Base-by-base conservation (phyloP, 1,139 yeast genomes). In the Suhomyces chickasaworum region DNA sequence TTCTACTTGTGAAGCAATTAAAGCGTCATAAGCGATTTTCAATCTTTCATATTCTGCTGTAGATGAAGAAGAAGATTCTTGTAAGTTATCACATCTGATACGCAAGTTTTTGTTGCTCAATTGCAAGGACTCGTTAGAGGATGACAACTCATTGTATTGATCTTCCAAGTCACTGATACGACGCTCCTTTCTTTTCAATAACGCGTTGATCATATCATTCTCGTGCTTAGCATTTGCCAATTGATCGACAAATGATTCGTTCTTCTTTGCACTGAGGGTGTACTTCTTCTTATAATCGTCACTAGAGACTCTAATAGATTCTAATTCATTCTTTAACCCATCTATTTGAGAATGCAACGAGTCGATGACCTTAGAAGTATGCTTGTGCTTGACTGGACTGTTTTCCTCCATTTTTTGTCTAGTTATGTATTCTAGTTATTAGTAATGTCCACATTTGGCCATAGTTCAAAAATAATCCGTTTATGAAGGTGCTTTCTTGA, bases 181-280 rank as follows among this genome's bases (percentile, higher is more conserved):
- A 49, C 89, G 71, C 57, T 84, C 85, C 58, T 84, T 84, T 49
- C 90, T 68, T 53, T 77, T 81, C 53, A 84, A 66, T 52, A 84
- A 63, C 0, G 88, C 83, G 54, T 76, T 80, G 37, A 84, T 71
- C 69, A 84, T 83, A 56, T 84, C 88, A 55, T 81, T 82, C 56
- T 85, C 89, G 59, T 84, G 89, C 61, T 83, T 84, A 27, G 84
- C 72, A 55, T 84, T 84, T 35, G 88, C 84, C 53, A 83, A 66
- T 59, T 81, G 88, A 57, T 86, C 91, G 37, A 82, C 75, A 49
- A 81, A 71, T 48, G 79, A 78, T 39, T 83, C 84, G 51, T 84
- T 81, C 57, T 80, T 77, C 47, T 74, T 71, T 43, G 75, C 65
- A 22, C 75, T 64, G 17, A 75, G 64, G 23, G 75, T 71, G 53